phyloP scores from a whole-genome alignment of 1,284 basidiomycete species.

The Taiwanofungus camphoratus region DNA sequence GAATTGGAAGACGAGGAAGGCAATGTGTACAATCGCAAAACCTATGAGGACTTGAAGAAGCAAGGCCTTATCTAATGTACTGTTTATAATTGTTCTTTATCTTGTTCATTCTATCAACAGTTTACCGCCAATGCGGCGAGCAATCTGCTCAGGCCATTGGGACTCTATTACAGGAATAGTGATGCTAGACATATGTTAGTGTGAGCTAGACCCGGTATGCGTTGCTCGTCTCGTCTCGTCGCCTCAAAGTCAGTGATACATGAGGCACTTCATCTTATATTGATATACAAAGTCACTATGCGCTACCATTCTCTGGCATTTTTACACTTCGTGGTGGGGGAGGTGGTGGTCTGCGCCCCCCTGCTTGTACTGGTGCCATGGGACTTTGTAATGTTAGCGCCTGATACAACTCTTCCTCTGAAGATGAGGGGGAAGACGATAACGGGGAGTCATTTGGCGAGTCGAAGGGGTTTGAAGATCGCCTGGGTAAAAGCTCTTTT shows the following conservation, averaged over 20 bases:
- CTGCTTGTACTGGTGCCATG: conserved; percentile 32
- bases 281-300: conserved; percentile 1
- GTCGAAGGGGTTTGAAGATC: conserved; percentile 61
- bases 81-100: conserved; percentile 7
- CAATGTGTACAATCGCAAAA: conserved; percentile 90
- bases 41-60: conserved; percentile 88
- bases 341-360: conserved; percentile 30
- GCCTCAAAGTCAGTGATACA: too few relatives aligned
- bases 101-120: conserved; percentile 5
- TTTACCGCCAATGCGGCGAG: too few relatives aligned
- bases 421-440: conserved; percentile 70
- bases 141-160: too few relatives aligned
- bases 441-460: conserved; percentile 56
- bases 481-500: conserved; percentile 29
- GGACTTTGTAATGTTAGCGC: conserved; percentile 60
- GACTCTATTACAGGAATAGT: too few relatives aligned
- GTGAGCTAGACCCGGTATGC: too few relatives aligned
- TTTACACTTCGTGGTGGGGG: conserved; percentile 21
- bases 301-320: conserved; percentile 1
- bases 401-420: conserved; percentile 75
- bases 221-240: too few relatives aligned
- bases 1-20: conserved; percentile 96
- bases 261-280: too few relatives aligned
- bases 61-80: conserved; percentile 64
- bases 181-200: too few relatives aligned